Evolutionary conservation across 2,329 filamentous ascomycete species (phyloP), one percentile per base, ranked within the genome.

Genomic region (Curvularia spicifera): DNA sequence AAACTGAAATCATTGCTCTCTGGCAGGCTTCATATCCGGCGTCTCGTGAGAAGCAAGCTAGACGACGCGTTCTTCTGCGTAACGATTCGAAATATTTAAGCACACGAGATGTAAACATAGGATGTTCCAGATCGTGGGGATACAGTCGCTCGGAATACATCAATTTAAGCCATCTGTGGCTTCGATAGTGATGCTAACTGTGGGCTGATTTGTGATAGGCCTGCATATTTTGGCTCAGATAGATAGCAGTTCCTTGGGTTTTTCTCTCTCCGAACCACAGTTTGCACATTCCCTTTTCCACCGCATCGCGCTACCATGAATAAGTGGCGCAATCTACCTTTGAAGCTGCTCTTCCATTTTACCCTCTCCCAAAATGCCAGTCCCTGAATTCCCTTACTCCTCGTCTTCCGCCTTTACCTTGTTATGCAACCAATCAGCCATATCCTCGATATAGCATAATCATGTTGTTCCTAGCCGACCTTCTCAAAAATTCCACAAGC

Each of bases 1-100:
- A 44, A 65, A 67, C 65, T 48, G 54, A 48, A 39, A 40, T 31
- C 37, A 49, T 9, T 22, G 31, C 33, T 28, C 18, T 48, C 31
- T 45, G 33, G 44, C 39, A 29, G 45, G 29, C 51, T 28, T 60
- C 15, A 15, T 31, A n/a, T 42, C n/a, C 20, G 43, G 10, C 24
- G 29, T 47, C 18, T 22, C 18, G 15, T 33, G 20, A 33, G 18
- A 33, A 29, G 22, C 35, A 24, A 50, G 35, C 44, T 12, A 2
- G 18, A 33, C 9, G 12, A 13, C 29, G 20, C 44, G 28, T 47
- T 47, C 29, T 9, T 40, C n/a, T 31, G 35, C 24, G 8, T 39
- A 28, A 35, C 22, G 24, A 12, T 24, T 39, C 39, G 55, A 45
- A 42, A 29, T 56, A 48, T 56, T 44, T 39, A 13, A 13, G 8